Base-by-base conservation (phyloP, 805 yeast species). In the Isabelozyma rhagii region DNA sequence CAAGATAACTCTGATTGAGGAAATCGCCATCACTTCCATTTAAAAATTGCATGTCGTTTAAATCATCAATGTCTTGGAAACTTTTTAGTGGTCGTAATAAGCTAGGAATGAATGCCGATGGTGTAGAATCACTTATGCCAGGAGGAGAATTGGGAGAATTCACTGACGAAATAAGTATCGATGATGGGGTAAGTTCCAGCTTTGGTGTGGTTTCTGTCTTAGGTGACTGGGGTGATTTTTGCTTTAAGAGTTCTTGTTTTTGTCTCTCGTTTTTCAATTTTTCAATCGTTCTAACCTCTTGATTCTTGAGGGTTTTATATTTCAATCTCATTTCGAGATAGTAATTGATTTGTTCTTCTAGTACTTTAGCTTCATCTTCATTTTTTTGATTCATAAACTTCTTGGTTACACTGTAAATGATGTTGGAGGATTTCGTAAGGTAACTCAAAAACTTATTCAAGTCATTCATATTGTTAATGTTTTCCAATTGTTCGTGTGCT, bases 321-420 rank as follows among this genome's bases (percentile, higher is more conserved):
- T 56, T 57, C 29, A 53, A 49, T 45, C 63, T 38, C n/a, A 55
- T 49, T 21, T 59, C 63, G 13, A 63, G 51, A 49, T 58, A 64
- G 39, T 52, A 50, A 15, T 55, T 50, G 13, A 66, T 64, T 51
- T 66, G 70, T 14, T 54, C 55, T 46, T 64, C 63, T 10, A 66
- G 41, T 39, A 49, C 31, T 48, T 46, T 44, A 53, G 53, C 49
- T 55, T 45, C 39, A 41, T 48, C 52, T 28, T 55, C 65, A 9
- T 42, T 31, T 42, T 50, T 49, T 17, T 50, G 34, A 36, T 27
- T 15, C 25, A 38, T 43, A 38, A 53, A 56, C 42, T 59, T 60
- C 52, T 72, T 73, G 14, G 75, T 71, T 8, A 67, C 78, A 47
- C 72, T 61, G 48, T 71, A 71, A 41, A 74, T 68, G 31, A 74